Evolutionary conservation across 306 rosid species (phyloP), one percentile per base, ranked within the genome.

Genomic region (Morella rubra): DNA sequence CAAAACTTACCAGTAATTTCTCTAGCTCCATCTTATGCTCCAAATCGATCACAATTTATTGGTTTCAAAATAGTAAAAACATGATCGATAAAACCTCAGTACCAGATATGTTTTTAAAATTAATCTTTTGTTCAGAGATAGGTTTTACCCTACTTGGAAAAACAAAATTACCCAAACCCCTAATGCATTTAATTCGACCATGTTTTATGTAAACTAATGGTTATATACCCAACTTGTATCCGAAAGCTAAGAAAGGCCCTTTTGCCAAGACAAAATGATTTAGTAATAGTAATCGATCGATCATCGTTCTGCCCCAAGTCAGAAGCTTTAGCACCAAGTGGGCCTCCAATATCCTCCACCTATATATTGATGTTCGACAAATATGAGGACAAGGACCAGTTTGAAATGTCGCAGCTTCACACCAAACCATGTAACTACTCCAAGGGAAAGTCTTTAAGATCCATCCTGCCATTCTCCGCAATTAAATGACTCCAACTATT

Each of bases 371-470:
- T 69, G 42, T 56, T 44, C 24, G 78, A 40, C 47, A 18, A 42
- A 24, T 47, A 71, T 13, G 76, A 75, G 69, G 77, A 83, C n/a
- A 77, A 79, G 47, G 82, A 73, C 79, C 78, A 85, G 83, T 75
- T 79, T 71, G 76, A 81, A 81, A 81, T 74, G 44, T 73, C 76
- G 72, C 82, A 47, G 64, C 70, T 82, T 69, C 84, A 75, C 83
- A 74, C 83, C 81, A 80, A 78, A 75, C 74, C 46, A 66, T 44
- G 80, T 11, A 84, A 80, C 85, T 40, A 71, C 87, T 78, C 83
- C 18, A 32, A 67, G 55, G 16, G 55, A 68, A 69, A 75, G 71
- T 49, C 76, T 75, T 79, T 20, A 65, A 22, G 73, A 59, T 68
- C 51, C 68, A 74, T n/a, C 54, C 74, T 24, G n/a, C 47, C 72